phyloP scores from a whole-genome alignment of 2,329 filamentous ascomycete genomes.

The Didymella sp. region DNA sequence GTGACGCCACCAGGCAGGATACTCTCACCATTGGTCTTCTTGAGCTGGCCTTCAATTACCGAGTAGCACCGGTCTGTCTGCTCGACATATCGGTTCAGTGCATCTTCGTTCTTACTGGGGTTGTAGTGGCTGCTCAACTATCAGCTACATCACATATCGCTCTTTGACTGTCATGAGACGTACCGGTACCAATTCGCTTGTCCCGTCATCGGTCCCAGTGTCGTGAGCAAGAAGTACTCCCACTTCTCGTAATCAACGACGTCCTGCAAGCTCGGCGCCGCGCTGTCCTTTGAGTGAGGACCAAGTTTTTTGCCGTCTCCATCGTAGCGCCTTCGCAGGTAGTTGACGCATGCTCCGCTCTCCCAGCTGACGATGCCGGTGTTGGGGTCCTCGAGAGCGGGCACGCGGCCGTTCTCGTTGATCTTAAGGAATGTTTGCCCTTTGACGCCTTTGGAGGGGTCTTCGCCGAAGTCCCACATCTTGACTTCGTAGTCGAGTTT shows the following conservation, averaged over 20 bases:
- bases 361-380: conserved; percentile 36
- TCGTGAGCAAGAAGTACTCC: conserved; percentile 17
- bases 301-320: conserved; percentile 6
- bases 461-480: conserved; percentile 48
- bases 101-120: conserved; percentile 12
- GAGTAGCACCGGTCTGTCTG: conserved; percentile 18
- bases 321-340: conserved; percentile 10
- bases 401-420: conserved; percentile 54
- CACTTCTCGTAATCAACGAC: conserved; percentile 16
- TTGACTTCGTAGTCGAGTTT: conserved; percentile 51
- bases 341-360: conserved; percentile 17
- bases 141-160: conserved; percentile 2
- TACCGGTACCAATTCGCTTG: conserved; percentile 18
- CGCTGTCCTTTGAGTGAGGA: not conserved
- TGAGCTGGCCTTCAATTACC: conserved; percentile 12
- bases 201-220: conserved; percentile 17
- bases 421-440: conserved; percentile 41
- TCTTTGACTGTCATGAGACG: not conserved
- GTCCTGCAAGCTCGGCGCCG: conserved; percentile 2
- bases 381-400: conserved; percentile 55
- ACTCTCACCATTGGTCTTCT: conserved; percentile 12
- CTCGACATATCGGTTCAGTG: conserved; percentile 15
- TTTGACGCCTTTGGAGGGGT: conserved; percentile 39
- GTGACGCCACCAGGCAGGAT: conserved; percentile 11
- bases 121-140: conserved; percentile 10